Evolutionary conservation across 768 basidiomycete genomes (phyloP), one percentile per base, ranked within the genome.

Genomic region (Boletus insuetus): DNA sequence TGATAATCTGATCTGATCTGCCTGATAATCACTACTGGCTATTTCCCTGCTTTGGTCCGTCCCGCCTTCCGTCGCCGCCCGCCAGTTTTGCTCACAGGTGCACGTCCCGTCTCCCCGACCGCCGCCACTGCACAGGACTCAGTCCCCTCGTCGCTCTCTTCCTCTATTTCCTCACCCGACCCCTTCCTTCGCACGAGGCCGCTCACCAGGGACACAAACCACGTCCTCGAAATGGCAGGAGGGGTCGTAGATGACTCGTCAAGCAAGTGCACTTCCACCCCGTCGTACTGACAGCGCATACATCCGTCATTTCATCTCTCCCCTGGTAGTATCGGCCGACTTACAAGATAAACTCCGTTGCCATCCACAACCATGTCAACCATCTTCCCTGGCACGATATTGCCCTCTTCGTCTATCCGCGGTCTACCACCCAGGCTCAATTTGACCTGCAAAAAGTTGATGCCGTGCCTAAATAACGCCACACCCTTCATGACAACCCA

Each of bases 311-410:
- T 26, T 42, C 51, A 46, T 43, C 22, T 42, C 20, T 53, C 49
- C 51, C 55, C n/a, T 46, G 38, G 29, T 46, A 35, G 31, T 56
- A 51, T 58, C 62, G 52, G 49, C 53, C 37, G 45, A 79, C 88
- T 69, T 66, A 91, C 89, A 53, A 93, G 78, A 72, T 82, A 94
- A 39, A 94, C 90, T 37, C 85, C 66, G 41, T 80, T 74, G 42
- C 84, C 84, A 55, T 92, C 88, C 12, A 95, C 92, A 19, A 92
- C 78, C 84, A 93, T 84, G 56, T 94, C 91, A 55, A 93, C 74
- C 73, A 74, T 79, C 67, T 79, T 82, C 9, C 78, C 81, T 31
- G 70, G 68, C 22, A 74, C 65, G 17, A 70, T 58, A 54, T 80
- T 78, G 5, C 86, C 86, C 50, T 82, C 83, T 54, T 82, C 84